These are phyloP conservation scores for Leccinum disarticulatum DNA, from an alignment of 768 basidiomycete species.

Conservation along the genomic window DNA sequence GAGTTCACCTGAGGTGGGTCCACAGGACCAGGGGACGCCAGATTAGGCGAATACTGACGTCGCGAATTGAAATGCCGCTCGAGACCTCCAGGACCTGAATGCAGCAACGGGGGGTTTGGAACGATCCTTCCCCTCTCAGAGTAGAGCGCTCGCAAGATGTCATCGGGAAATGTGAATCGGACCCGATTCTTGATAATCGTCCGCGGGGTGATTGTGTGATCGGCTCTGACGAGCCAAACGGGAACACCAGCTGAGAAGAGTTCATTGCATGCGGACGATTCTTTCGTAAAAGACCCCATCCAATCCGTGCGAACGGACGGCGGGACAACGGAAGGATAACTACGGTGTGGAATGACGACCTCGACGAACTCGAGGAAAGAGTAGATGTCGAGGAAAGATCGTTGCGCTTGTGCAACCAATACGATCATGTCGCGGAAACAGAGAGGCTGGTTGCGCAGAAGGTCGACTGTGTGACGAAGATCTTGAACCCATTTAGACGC, in stretches of 20 bases:
- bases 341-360: not conserved
- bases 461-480: too few species aligned
- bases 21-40: too few species aligned
- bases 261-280: not conserved
- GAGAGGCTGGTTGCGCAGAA: too few species aligned
- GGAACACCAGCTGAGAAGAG: conserved; percentile 10
- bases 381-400: conserved; percentile 5
- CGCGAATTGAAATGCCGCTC: not conserved
- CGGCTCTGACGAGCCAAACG: conserved; percentile 1
- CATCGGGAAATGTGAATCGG: not conserved
- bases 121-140: not conserved
- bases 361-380: conserved; percentile 1
- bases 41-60: too few species aligned
- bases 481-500: too few species aligned
- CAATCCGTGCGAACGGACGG: not conserved
- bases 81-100: not conserved
- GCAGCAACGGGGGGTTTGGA: not conserved
- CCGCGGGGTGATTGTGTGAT: not conserved
- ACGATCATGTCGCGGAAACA: too few species aligned
- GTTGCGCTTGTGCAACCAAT: conserved; percentile 5
- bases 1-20: too few species aligned
- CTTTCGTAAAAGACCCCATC: conserved; percentile 15
- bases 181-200: conserved; percentile 7
- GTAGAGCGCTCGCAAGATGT: not conserved
- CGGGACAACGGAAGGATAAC: not conserved